A percentile compares a stretch with the other conserved stretches of the same genome.
These are phyloP conservation scores for Trichoderma gracile DNA, from an alignment of 2,329 filamentous ascomycete genomes.

Conservation along the genomic window DNA sequence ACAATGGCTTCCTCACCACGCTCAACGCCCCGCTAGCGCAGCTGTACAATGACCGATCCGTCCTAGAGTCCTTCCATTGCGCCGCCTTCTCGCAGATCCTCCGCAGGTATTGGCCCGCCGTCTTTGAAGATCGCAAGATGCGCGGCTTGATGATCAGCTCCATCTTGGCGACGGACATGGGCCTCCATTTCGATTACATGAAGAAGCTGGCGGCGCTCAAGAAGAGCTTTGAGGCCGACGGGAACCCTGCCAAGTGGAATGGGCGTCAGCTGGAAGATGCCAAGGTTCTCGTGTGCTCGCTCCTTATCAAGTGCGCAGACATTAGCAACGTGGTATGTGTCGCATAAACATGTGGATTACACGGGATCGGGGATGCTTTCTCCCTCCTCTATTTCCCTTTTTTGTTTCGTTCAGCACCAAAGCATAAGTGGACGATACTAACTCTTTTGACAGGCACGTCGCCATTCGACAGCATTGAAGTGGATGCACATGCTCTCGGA, in stretches of 20 bases:
- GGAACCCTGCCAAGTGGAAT: slow-evolving; percentile 72
- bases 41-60: slow-evolving; percentile 94
- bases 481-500: slow-evolving; percentile 96
- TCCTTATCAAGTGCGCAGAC: slow-evolving; percentile 96
- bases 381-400: not conserved
- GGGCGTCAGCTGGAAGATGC: slow-evolving; percentile 73
- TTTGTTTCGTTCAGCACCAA: not conserved
- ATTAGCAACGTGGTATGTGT: slow-evolving; percentile 92
- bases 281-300: slow-evolving; percentile 78
- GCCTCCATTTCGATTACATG: slow-evolving; percentile 96
- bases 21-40: slow-evolving; percentile 91
- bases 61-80: slow-evolving; percentile 96
- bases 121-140: slow-evolving; percentile 76
- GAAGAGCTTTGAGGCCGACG: slow-evolving; percentile 69
- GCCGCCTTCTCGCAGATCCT: slow-evolving; percentile 96
- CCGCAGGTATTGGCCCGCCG: slow-evolving; percentile 83
- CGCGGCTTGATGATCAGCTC: slow-evolving; percentile 92
- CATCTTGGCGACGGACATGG: slow-evolving; percentile 98
- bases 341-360: not conserved
- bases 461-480: slow-evolving; percentile 75
- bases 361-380: not conserved
- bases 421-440: not conserved
- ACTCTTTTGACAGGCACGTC: slow-evolving; percentile 67
- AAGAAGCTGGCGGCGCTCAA: slow-evolving; percentile 79
- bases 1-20: slow-evolving; percentile 92